Conservation (phyloP, 1,284 basidiomycete genomes). For the Austropuccinia psidii region DNA sequence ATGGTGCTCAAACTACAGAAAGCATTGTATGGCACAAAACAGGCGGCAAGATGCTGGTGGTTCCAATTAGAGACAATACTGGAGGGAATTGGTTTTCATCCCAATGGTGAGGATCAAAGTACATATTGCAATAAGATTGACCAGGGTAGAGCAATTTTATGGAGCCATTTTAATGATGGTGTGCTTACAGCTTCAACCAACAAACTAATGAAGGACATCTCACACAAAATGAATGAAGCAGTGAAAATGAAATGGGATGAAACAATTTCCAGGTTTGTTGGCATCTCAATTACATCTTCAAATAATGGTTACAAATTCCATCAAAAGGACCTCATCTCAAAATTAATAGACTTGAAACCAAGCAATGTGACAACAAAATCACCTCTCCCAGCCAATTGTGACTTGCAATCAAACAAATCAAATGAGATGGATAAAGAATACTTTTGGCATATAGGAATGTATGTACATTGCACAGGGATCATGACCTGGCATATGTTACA, state of each 20-base stretch:
- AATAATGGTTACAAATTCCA: neutral
- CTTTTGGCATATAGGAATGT: too few species aligned
- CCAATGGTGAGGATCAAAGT: neutral
- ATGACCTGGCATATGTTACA: too few species aligned
- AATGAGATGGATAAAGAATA: too few species aligned
- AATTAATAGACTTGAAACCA: neutral
- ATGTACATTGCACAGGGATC: too few species aligned
- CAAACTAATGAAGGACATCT: neutral
- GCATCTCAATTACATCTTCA: neutral
- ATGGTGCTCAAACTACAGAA: neutral
- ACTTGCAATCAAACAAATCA: too few species aligned
- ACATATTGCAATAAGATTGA: neutral
- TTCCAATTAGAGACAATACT: neutral
- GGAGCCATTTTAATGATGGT: slow-evolving; percentile 14
- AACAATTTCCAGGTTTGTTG: neutral
- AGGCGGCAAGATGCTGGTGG: slow-evolving; percentile 17
- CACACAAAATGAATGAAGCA: too few species aligned
- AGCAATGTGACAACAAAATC: too few species aligned
- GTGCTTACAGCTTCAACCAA: neutral
- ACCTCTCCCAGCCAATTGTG: too few species aligned
- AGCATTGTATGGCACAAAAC: slow-evolving; percentile 2
- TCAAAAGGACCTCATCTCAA: neutral
- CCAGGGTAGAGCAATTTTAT: neutral
- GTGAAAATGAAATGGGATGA: slow-evolving; percentile 10
- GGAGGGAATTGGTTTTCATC: neutral